Percentiles rank a stretch among this genome's conserved stretches.
These are phyloP conservation scores for Rhinocladiella similis DNA, from an alignment of 2,329 filamentous ascomycete species.

Conservation along the genomic window DNA sequence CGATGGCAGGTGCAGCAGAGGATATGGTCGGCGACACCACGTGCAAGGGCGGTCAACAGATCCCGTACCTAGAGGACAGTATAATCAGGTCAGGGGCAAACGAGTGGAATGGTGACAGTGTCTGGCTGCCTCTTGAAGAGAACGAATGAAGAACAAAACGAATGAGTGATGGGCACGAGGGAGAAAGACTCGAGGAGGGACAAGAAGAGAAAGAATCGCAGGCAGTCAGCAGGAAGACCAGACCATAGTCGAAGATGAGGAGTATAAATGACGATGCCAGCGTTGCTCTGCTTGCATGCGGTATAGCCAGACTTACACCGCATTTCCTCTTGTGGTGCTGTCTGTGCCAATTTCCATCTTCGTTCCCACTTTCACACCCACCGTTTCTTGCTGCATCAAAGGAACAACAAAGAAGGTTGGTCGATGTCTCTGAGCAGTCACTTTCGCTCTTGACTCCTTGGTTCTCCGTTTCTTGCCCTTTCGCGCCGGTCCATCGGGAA, in stretches of 20 bases:
- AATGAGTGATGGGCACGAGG: background rate
- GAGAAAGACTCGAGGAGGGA: conserved; percentile 1
- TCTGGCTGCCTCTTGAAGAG: background rate
- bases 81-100: background rate
- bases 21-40: background rate
- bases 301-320: conserved; percentile 3
- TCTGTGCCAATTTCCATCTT: conserved; percentile 9
- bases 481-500: conserved; percentile 11
- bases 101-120: conserved; percentile 1
- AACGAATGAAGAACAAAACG: conserved; percentile 2
- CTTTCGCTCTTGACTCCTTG: conserved; percentile 9
- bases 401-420: conserved; percentile 7
- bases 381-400: background rate
- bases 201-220: background rate
- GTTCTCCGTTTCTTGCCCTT: conserved; percentile 6
- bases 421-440: conserved; percentile 9
- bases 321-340: background rate
- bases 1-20: background rate
- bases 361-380: conserved; percentile 1
- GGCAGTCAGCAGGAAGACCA: background rate
- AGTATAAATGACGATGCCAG: background rate
- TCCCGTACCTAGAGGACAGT: background rate
- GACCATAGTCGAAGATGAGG: background rate
- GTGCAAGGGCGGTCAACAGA: no score
- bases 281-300: no score